These are phyloP conservation scores for Boletus insuetus DNA, from an alignment of 768 basidiomycete genomes.

Conservation along the genomic window DNA sequence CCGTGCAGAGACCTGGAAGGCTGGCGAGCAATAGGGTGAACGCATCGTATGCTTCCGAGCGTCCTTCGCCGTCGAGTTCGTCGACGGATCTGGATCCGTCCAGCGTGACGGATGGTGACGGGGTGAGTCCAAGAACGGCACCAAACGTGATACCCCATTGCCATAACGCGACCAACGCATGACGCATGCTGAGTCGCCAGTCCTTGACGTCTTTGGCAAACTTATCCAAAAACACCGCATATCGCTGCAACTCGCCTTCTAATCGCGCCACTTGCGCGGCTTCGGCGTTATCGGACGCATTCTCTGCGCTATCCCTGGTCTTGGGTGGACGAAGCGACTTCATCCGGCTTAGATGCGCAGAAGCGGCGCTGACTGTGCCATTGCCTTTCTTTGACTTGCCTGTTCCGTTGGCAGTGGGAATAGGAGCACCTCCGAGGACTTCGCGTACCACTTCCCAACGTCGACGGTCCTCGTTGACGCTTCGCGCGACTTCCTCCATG, in stretches of 20 bases:
- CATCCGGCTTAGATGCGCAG: constrained; percentile 61
- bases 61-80: constrained; percentile 23
- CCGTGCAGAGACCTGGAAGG: constrained; percentile 50
- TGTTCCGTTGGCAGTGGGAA: constrained; percentile 37
- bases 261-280: constrained; percentile 52
- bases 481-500: constrained; percentile 71
- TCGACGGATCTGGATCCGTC: constrained; percentile 6
- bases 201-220: constrained; percentile 62
- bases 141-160: constrained; percentile 68
- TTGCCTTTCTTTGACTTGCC: constrained; percentile 40
- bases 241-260: constrained; percentile 54
- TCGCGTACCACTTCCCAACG: constrained; percentile 78
- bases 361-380: constrained; percentile 40
- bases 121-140: constrained; percentile 59
- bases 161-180: constrained; percentile 47
- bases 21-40: constrained; percentile 59
- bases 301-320: constrained; percentile 31
- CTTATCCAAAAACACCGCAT: constrained; percentile 56
- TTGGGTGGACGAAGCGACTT: constrained; percentile 44
- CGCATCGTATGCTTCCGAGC: constrained; percentile 67
- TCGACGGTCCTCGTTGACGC: constrained; percentile 76
- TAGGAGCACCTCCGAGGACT: constrained; percentile 48
- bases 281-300: constrained; percentile 36
- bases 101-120: constrained; percentile 29
- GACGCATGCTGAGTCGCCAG: constrained; percentile 56